Evolutionary conservation across 1,284 basidiomycete species (phyloP).

Genomic region (Leccinum angustisporum): DNA sequence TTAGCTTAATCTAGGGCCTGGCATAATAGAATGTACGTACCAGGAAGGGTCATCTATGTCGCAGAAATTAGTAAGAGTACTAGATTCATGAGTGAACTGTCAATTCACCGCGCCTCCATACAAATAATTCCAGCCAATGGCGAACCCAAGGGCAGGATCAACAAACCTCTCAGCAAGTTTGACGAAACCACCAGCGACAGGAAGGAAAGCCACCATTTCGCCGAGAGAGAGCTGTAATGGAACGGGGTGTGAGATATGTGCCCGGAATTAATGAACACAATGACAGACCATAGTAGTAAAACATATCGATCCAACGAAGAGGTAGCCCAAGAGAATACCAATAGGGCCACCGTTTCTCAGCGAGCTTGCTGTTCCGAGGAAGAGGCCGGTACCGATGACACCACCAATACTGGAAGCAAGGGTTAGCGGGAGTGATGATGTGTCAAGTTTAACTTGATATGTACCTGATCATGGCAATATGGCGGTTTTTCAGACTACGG

Average conservation of each 20-base stretch:
- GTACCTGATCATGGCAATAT: constrained; percentile 36
- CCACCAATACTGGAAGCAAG: constrained; percentile 34
- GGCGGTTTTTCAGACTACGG: constrained; percentile 32
- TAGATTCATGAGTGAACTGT: constrained; percentile 28
- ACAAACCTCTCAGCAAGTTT: constrained; percentile 67
- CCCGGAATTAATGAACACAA: not conserved
- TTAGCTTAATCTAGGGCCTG: not conserved
- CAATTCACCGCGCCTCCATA: constrained; percentile 52
- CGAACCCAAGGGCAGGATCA: constrained; percentile 65
- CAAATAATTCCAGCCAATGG: constrained; percentile 67
- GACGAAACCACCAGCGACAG: constrained; percentile 58
- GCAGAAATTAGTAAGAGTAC: not conserved
- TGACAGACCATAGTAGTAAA: constrained; percentile 25
- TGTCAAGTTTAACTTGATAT: too few species aligned
- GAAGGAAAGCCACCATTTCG: constrained; percentile 37
- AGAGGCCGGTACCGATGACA: constrained; percentile 48
- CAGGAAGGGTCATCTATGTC: constrained; percentile 24
- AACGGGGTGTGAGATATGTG: not conserved
- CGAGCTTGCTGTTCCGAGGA: constrained; percentile 34
- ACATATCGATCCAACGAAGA: constrained; percentile 30
- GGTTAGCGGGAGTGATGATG: not conserved
- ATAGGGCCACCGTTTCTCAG: constrained; percentile 29
- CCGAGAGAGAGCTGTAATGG: constrained; percentile 28
- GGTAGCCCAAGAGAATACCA: constrained; percentile 33
- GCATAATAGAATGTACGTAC: constrained; percentile 5